Base-by-base conservation (phyloP, 805 yeast genomes). In the Saccharomycopsis guyanensis region DNA sequence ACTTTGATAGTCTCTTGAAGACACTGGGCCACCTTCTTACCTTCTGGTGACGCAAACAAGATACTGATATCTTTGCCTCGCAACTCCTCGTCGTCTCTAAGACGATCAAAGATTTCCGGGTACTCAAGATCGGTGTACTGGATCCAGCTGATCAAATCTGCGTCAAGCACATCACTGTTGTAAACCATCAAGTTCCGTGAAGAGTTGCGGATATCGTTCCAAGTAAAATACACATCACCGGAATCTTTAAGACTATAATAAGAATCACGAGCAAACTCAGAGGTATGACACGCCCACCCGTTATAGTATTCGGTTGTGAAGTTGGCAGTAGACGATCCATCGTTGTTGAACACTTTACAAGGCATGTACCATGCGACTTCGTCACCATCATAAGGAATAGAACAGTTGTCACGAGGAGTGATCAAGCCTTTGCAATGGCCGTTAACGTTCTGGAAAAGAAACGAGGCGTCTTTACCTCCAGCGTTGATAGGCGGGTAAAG, bases 311-410 rank as follows among this genome's bases (percentile, higher is more conserved):
- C 72, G 24, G 66, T 62, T 1, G 88, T 75, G 52, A 72, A 72
- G 60, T 85, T 84, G 34, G 86, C 84, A 24, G 64, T 47, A 2
- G 84, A 63, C 1, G 93, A 72, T 3, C 95, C 95, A 60, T 86
- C 86, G 55, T 77, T 82, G 36, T 68, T 64, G 44, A 76, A 68
- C 27, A 84, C 51, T 55, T 81, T 79, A 69, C 98, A 93, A 2
- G 98, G 97, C 82, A 89, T 87, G 65, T 93, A 93, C 96, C 96
- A 89, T 15, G 95, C 97, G 55, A 91, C 62, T 25, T 75, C 71
- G 20, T 75, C 80, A 27, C 75, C 73, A 46, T 75, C 70, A 51
- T 68, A 64, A 1, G 97, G 97, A 49, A 89, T 89, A 0, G 82
- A 56, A 55, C 85, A 75, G 58, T 80, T 74, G 2, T 66, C 75